A percentile compares a stretch with the other conserved stretches of the same genome.
Evolutionary conservation across 768 basidiomycete species (phyloP).

Genomic region (Auriscalpium microsporum): DNA sequence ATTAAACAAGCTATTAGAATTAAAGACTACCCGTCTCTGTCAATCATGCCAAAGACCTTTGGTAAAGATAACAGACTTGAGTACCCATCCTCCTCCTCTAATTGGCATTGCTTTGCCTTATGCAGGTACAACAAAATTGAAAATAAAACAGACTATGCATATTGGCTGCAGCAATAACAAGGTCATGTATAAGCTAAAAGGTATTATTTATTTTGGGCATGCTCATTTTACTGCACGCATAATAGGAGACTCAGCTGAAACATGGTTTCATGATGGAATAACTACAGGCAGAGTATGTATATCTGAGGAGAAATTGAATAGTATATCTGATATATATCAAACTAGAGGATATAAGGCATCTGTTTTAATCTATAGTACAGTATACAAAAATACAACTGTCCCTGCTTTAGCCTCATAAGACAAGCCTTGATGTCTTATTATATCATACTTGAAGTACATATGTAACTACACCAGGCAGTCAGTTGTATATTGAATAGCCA

Average conservation of each 20-base stretch:
- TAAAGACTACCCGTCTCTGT: neutral
- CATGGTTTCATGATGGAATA: conserved; percentile 23
- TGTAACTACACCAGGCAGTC: too few species aligned
- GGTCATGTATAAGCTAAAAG: conserved; percentile 3
- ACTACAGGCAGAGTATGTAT: neutral
- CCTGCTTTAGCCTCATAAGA: too few species aligned
- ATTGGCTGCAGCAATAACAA: neutral
- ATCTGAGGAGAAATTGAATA: neutral
- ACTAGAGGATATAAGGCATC: neutral
- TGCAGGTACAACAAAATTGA: neutral
- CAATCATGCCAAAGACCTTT: neutral
- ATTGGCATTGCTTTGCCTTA: neutral
- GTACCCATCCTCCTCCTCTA: neutral
- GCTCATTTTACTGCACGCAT: conserved; percentile 18
- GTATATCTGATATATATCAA: neutral
- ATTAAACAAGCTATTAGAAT: neutral
- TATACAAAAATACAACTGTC: neutral
- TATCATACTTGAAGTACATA: too few species aligned
- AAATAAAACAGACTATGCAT: neutral
- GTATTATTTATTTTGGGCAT: conserved; percentile 17
- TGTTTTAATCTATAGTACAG: neutral
- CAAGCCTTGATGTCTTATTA: too few species aligned
- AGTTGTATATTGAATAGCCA: too few species aligned
- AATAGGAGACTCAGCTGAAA: conserved; percentile 9
- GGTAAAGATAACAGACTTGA: neutral